Evolutionary conservation across 257 asterid species (phyloP), one percentile per base, ranked within the genome.

Genomic region (Cynanchum wilfordii): DNA sequence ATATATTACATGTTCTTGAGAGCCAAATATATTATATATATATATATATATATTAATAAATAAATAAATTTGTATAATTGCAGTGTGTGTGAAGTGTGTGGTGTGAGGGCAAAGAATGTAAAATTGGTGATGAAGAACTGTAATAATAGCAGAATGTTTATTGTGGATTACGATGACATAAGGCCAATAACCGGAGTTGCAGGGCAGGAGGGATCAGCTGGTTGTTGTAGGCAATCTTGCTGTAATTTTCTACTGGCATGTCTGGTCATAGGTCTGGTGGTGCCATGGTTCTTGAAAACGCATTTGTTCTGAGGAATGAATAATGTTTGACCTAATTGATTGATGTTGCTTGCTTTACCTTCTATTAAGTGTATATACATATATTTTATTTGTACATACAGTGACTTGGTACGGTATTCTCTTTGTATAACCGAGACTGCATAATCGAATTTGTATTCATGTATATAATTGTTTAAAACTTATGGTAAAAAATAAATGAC

Each of bases 21-120:
- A 33, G 38, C 38, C 5, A 33, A 33, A 1, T 33, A 33, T 5
- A 33, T 33, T n/a, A n/a, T n/a, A n/a, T n/a, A 2, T 33, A 3
- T 5, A 3, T 33, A 33, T 33, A 33, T 33, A 33, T 33, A 33
- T 33, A 33, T 33, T n/a, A n/a, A 33, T 30, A 51, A 30, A 42
- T 40, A 42, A 7, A 42, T 42, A 42, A 42, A 42, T 42, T 42
- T 42, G 47, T 8, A 27, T 33, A 54, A 20, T 2, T 63, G 42
- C 85, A 88, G 91, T 73, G 36, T 66, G 25, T 86, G 95, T 42
- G 90, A 89, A 75, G 87, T 89, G 8, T 85, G 91, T 74, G 89
- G 87, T 4, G 73, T 76, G 42, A 76, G 68, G 17, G 87, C 84
- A 0, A 80, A 76, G 64, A 86, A 85, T 76, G 77, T 84, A 9